Percentiles rank a stretch among this genome's conserved stretches.
phyloP scores from a whole-genome alignment of 345 rosid genomes.

The Aethionema arabicum region DNA sequence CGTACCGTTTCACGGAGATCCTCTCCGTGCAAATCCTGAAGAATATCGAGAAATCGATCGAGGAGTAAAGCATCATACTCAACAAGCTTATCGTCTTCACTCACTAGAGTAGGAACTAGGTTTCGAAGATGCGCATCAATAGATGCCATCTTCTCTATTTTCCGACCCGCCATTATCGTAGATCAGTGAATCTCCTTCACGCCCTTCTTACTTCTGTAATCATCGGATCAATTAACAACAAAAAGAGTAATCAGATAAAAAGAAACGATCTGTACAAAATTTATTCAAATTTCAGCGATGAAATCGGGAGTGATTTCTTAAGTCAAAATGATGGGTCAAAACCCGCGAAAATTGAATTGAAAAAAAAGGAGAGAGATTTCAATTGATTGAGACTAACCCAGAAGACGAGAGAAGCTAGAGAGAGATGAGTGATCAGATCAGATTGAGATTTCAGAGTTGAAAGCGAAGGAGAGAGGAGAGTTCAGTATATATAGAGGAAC shows the following conservation, averaged over 20 bases:
- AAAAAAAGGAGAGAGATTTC: neutral
- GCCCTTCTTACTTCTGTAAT: constrained; percentile 25
- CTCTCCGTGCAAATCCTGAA: constrained; percentile 92
- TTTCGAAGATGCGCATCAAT: constrained; percentile 93
- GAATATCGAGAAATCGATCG: constrained; percentile 95
- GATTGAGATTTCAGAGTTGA: constrained; percentile 27
- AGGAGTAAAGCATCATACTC: constrained; percentile 95
- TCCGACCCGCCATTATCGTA: constrained; percentile 54
- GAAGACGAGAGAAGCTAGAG: neutral
- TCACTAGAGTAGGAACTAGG: constrained; percentile 76
- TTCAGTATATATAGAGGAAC: constrained; percentile 19
- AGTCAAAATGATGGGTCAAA: neutral
- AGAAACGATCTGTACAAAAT: constrained; percentile 5
- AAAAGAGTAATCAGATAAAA: neutral
- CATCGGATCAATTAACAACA: constrained; percentile 15
- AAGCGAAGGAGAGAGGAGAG: constrained; percentile 5
- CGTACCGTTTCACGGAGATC: constrained; percentile 90
- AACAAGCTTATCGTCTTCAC: constrained; percentile 92
- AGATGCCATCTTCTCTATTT: constrained; percentile 85
- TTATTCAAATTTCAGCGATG: constrained; percentile 3
- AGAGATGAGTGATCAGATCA: neutral
- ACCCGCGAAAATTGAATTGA: neutral
- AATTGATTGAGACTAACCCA: constrained; percentile 21
- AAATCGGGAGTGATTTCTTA: constrained; percentile 6
- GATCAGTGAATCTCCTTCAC: constrained; percentile 16